These are phyloP conservation scores for Rhodamnia argentea DNA, from an alignment of 345 rosid genomes.

Conservation along the genomic window DNA sequence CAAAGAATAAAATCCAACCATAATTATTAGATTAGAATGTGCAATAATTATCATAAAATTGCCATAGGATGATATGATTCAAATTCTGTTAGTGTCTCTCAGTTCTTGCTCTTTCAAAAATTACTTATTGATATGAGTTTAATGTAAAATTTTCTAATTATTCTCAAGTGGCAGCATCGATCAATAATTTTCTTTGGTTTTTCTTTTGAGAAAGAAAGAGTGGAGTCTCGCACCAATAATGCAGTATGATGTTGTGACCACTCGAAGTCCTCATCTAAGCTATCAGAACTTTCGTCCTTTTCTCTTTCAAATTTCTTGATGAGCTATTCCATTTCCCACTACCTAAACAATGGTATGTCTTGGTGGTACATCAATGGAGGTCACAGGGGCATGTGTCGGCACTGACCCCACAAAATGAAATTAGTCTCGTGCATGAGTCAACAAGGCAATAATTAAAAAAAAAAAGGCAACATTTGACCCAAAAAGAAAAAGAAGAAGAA, in stretches of 20 bases:
- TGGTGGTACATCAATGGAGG: not conserved
- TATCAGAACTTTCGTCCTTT: not conserved
- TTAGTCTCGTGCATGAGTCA: not conserved
- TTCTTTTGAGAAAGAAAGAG: no score
- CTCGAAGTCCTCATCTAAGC: not conserved
- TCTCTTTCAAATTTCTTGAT: no score
- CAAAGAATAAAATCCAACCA: not conserved
- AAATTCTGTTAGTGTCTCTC: not conserved
- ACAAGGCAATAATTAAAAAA: not conserved
- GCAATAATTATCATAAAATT: no score
- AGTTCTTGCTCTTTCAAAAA: not conserved
- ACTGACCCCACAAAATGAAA: not conserved
- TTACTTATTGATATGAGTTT: not conserved
- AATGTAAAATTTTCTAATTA: not conserved
- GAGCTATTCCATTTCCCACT: not conserved
- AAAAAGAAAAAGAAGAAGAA: no score
- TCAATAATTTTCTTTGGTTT: not conserved
- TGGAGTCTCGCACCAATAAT: no score
- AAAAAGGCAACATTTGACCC: no score
- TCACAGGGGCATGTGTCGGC: not conserved
- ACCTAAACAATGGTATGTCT: not conserved
- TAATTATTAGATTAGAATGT: no score
- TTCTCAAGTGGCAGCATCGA: not conserved
- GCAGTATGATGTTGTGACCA: not conserved
- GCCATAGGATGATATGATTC: no score